Base-by-base conservation (phyloP, 441 rosid species). In the Hura crepitans region DNA sequence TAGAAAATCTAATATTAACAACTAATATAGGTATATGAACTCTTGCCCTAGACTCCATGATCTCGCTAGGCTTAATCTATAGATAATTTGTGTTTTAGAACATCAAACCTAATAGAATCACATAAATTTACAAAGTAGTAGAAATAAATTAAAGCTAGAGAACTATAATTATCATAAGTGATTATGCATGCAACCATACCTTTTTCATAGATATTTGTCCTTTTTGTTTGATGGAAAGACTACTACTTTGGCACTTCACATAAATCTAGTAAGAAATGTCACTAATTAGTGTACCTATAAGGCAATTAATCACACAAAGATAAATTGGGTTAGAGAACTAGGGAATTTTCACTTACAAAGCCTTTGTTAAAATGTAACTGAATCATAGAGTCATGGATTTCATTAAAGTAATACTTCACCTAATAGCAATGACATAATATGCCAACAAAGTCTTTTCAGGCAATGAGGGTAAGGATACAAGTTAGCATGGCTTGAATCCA, bases 351-450 rank as follows among this genome's bases (percentile, higher is more conserved):
- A 82, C 90, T 81, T 69, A 91, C 97, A 65, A 89, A 93, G 78
- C 90, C 96, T 80, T 88, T 91, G 79, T 83, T 91, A 85, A 89
- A 93, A 78, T 85, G 98, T 51, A 88, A 77, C 62, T 87, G 94
- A 17, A 93, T 81, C 51, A 78, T 78, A 12, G 84, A 79, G 57
- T 89, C 88, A 30, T 57, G 47, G 65, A 85, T 80, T 46, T 90
- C 94, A 62, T 81, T 79, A 27, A 93, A 89, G 77, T 89, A 91
- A 64, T 91, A 86, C 70, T 87, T 91, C 51, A 88, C 77, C 98
- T 91, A 30, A 93, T 84, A n/a, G 91, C 94, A 0, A 96, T 91
- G 69, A 89, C 83, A 51, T 61, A 88, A 17, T 65, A 70, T 25
- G 79, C 75, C 20, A 15, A 43, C 2, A 78, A 65, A 72, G 68